phyloP scores from a whole-genome alignment of 1,284 basidiomycete species.

The Paramarasmius palmivorus region DNA sequence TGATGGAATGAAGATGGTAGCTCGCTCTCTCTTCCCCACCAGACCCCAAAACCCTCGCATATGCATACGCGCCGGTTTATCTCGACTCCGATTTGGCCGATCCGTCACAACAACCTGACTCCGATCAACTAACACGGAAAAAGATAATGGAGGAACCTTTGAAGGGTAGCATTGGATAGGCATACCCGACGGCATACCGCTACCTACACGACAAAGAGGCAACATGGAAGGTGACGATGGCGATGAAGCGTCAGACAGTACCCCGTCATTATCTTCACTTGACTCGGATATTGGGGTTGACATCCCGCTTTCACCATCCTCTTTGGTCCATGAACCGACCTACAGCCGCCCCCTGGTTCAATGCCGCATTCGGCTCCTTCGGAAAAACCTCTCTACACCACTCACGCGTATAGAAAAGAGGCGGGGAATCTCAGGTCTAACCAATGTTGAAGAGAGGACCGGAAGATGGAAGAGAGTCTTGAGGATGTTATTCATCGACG shows the following conservation, averaged over 20 bases:
- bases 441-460: conserved; percentile 73
- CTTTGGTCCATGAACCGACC: background rate
- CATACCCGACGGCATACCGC: conserved; percentile 48
- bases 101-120: conserved; percentile 37
- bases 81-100: conserved; percentile 47
- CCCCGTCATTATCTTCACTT: conserved; percentile 46
- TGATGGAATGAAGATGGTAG: conserved; percentile 36
- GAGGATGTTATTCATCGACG: conserved; percentile 20
- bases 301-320: conserved; percentile 10
- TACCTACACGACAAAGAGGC: conserved; percentile 47
- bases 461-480: conserved; percentile 48
- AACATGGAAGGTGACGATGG: too few species aligned
- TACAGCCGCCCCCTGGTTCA: conserved; percentile 6
- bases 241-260: conserved; percentile 42
- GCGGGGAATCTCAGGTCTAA: conserved; percentile 57
- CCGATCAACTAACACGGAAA: conserved; percentile 56
- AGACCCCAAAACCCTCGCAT: conserved; percentile 41
- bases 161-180: conserved; percentile 81
- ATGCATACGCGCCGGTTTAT: conserved; percentile 52
- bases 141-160: conserved; percentile 77
- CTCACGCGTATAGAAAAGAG: conserved; percentile 44
- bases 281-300: conserved; percentile 43
- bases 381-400: conserved; percentile 23
- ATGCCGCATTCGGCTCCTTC: conserved; percentile 15
- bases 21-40: conserved; percentile 57